Percentiles rank a stretch among this genome's conserved stretches.
phyloP scores from a whole-genome alignment of 2,329 filamentous ascomycete species.

The Xylariaceae sp. region DNA sequence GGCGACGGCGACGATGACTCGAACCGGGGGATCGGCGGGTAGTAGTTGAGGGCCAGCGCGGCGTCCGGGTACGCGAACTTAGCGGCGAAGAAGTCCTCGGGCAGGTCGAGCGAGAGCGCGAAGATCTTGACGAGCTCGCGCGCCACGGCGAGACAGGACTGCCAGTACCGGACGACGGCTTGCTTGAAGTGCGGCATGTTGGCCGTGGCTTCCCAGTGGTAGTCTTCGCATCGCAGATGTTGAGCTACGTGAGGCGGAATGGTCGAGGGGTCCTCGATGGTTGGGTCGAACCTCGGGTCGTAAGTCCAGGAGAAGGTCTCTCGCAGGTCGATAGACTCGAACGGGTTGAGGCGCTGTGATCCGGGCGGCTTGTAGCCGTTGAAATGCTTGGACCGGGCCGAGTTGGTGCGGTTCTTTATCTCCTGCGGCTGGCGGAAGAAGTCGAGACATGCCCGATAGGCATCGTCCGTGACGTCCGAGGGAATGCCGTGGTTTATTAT shows the following conservation, averaged over 20 bases:
- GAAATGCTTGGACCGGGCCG: slow-evolving; percentile 42
- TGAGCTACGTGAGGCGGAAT: slow-evolving; percentile 32
- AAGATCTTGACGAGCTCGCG: slow-evolving; percentile 44
- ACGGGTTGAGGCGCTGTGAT: slow-evolving; percentile 10
- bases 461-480: slow-evolving; percentile 32
- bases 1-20: no score
- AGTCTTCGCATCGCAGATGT: slow-evolving; percentile 20
- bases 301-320: slow-evolving; percentile 38
- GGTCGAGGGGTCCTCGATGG: slow-evolving; percentile 26
- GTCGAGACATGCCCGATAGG: slow-evolving; percentile 3
- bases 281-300: slow-evolving; percentile 29
- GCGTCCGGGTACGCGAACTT: slow-evolving; percentile 38
- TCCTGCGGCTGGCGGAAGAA: slow-evolving; percentile 17
- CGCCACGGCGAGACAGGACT: slow-evolving; percentile 40
- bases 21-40: slow-evolving; percentile 38
- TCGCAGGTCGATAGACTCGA: slow-evolving; percentile 26
- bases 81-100: slow-evolving; percentile 45
- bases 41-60: slow-evolving; percentile 44
- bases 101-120: slow-evolving; percentile 44
- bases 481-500: slow-evolving; percentile 32
- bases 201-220: slow-evolving; percentile 30
- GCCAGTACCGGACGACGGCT: slow-evolving; percentile 40
- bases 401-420: slow-evolving; percentile 1
- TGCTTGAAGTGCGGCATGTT: slow-evolving; percentile 41
- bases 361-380: slow-evolving; percentile 41